phyloP scores from a whole-genome alignment of 1,139 yeast genomes.

The Geotrichum histeridarum region DNA sequence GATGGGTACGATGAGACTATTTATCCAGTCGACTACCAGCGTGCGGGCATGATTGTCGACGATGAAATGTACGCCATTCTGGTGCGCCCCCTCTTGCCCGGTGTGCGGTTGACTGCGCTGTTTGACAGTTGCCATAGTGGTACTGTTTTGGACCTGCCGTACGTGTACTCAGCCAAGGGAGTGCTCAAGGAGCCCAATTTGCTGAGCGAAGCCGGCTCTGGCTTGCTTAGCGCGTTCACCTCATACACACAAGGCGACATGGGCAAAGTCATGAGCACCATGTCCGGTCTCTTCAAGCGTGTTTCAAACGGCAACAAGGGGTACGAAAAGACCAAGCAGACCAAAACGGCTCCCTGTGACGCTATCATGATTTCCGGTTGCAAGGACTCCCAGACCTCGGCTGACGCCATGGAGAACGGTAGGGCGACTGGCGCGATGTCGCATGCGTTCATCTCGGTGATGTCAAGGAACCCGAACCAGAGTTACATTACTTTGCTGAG shows the following conservation, averaged over 20 bases:
- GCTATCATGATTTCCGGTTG: slow-evolving; percentile 84
- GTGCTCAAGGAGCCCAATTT: slow-evolving; percentile 83
- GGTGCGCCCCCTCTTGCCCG: slow-evolving; percentile 73
- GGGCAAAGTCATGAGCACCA: slow-evolving; percentile 48
- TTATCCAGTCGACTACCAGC: slow-evolving; percentile 83
- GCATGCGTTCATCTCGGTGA: slow-evolving; percentile 74
- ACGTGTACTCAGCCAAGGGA: slow-evolving; percentile 85
- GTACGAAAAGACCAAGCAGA: slow-evolving; percentile 44
- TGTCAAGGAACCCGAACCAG: slow-evolving; percentile 65
- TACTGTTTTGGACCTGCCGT: slow-evolving; percentile 83
- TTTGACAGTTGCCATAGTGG: slow-evolving; percentile 95
- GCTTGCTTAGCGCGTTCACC: slow-evolving; percentile 63
- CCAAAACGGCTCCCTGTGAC: slow-evolving; percentile 83
- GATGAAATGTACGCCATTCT: slow-evolving; percentile 79
- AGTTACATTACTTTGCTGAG: slow-evolving; percentile 71
- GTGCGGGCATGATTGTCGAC: slow-evolving; percentile 69
- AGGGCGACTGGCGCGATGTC: slow-evolving; percentile 91
- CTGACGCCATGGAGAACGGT: slow-evolving; percentile 79
- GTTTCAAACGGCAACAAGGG: slow-evolving; percentile 41
- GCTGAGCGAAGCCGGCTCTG: slow-evolving; percentile 77
- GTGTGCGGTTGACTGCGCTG: slow-evolving; percentile 81
- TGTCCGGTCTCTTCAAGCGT: slow-evolving; percentile 49
- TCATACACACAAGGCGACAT: slow-evolving; percentile 60
- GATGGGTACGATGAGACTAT: slow-evolving; percentile 87
- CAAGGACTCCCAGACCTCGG: slow-evolving; percentile 74